Conservation (phyloP, 1,284 basidiomycete species). For the Ustilago sp. region DNA sequence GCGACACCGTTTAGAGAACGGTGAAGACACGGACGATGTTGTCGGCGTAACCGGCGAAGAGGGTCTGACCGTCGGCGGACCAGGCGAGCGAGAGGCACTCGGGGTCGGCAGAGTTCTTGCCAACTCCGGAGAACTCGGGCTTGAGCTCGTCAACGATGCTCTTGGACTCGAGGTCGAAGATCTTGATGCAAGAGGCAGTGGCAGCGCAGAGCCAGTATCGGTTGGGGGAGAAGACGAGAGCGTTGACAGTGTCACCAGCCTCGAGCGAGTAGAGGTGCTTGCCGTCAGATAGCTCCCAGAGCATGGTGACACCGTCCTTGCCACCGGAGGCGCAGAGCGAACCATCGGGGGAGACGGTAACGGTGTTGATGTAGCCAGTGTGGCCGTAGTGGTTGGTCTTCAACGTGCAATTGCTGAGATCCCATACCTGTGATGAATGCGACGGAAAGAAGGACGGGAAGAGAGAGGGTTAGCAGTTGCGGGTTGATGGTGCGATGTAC, state of each 20-base stretch:
- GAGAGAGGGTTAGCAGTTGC: constrained; percentile 12
- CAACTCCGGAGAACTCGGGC: constrained; percentile 72
- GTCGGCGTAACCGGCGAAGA: constrained; percentile 79
- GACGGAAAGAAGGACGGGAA: neutral
- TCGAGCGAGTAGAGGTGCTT: constrained; percentile 99
- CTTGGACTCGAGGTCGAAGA: constrained; percentile 73
- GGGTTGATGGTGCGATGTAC: neutral
- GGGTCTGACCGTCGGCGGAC: constrained; percentile 97
- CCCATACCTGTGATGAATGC: constrained; percentile 90
- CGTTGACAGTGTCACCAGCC: constrained; percentile 98
- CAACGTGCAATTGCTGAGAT: constrained; percentile 99
- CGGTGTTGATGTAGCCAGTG: constrained; percentile 98
- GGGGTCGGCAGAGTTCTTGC: constrained; percentile 84
- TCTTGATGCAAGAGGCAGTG: constrained; percentile 97
- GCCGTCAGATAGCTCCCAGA: constrained; percentile 99
- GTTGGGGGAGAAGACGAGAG: constrained; percentile 94
- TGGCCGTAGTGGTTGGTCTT: constrained; percentile 99
- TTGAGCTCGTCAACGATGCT: constrained; percentile 99
- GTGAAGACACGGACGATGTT: constrained; percentile 70
- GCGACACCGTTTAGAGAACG: constrained; percentile 61
- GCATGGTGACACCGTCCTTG: constrained; percentile 98
- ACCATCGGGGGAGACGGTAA: constrained; percentile 98
- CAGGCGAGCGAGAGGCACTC: constrained; percentile 98
- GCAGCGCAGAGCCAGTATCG: constrained; percentile 99
- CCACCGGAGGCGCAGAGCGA: constrained; percentile 99